Percentiles rank a stretch among this genome's conserved stretches.
Evolutionary conservation across 2,329 filamentous ascomycete species (phyloP).

Genomic region (Penicillium sp.): DNA sequence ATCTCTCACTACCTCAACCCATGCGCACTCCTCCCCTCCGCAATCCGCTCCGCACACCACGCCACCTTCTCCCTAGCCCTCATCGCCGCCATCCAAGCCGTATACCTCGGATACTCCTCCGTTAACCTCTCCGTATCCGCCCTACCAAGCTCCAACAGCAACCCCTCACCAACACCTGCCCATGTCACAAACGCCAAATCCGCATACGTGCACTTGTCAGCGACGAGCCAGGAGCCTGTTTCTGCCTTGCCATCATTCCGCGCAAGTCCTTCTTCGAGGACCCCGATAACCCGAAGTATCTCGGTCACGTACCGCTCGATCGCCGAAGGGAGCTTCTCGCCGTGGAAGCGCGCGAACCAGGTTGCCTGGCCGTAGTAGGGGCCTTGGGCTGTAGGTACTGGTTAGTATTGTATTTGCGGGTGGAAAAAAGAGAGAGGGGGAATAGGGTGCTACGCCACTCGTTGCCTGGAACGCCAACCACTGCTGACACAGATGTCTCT

Average conservation of each 20-base stretch:
- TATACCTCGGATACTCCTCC: not conserved
- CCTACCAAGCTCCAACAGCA: not conserved
- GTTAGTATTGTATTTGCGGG: no score
- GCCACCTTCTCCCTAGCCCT: not conserved
- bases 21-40: no score
- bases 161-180: not conserved
- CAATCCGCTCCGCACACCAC: no score
- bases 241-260: not conserved
- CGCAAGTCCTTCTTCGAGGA: not conserved
- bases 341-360: slow-evolving; percentile 51
- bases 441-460: no score
- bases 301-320: slow-evolving; percentile 54
- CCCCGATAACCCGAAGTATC: slow-evolving; percentile 26
- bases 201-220: slow-evolving; percentile 5
- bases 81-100: slow-evolving; percentile 5
- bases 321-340: slow-evolving; percentile 49
- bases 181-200: slow-evolving; percentile 9
- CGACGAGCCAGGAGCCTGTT: not conserved
- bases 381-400: slow-evolving; percentile 47
- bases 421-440: no score
- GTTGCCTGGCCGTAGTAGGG: slow-evolving; percentile 55
- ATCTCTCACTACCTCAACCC: no score
- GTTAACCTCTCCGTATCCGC: not conserved
- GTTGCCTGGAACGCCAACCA: slow-evolving; percentile 52
- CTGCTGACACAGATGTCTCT: slow-evolving; percentile 53